Evolutionary conservation across 225 moss, liverwort and hornwort genomes (phyloP), one percentile per base, ranked within the genome.

Genomic region (Marchantia paleacea): DNA sequence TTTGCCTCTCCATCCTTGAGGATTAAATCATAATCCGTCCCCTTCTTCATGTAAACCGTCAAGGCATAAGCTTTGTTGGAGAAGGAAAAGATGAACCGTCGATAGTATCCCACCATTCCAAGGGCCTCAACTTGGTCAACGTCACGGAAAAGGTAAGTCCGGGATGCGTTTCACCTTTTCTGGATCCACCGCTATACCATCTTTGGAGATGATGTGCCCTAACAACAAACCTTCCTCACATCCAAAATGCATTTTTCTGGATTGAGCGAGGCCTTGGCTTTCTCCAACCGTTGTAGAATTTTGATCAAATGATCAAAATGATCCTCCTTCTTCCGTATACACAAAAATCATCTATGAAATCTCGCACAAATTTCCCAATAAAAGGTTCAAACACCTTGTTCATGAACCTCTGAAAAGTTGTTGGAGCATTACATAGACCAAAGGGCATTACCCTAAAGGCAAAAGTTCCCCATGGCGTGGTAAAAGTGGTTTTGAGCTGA

Each of bases 201-300:
- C 4, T 2, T 50, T 26, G 16, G 71, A 79, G 9, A 83, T 64
- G 7, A 54, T 57, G 49, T 78, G 72, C 3, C 69, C 79, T 54
- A 83, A 79, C 8, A 83, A n/a, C 20, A 83, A 10, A 15, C 83
- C 78, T 63, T 78, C 53, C 10, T 2, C 0, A 15, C 62, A 47
- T 5, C 48, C 67, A 4, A 79, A 53, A 31, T 76, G 76, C 79
- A 68, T 14, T 83, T 83, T 11, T 78, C 69, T 57, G 62, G 60
- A 24, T 83, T 48, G 19, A 83, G 54, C 0, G 28, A 47, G 0
- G 76, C 16, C 8, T 64, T 24, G 0, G 50, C 24, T 61, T 73
- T 26, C 70, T 26, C 51, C 29, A 61, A 79, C 11, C 58, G 50
- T 24, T 61, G 5, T 0, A 83, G 73, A n/a, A 30, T 51, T 39